These are phyloP conservation scores for Leccinum angustisporum DNA, from an alignment of 1,284 basidiomycete species.

Conservation along the genomic window DNA sequence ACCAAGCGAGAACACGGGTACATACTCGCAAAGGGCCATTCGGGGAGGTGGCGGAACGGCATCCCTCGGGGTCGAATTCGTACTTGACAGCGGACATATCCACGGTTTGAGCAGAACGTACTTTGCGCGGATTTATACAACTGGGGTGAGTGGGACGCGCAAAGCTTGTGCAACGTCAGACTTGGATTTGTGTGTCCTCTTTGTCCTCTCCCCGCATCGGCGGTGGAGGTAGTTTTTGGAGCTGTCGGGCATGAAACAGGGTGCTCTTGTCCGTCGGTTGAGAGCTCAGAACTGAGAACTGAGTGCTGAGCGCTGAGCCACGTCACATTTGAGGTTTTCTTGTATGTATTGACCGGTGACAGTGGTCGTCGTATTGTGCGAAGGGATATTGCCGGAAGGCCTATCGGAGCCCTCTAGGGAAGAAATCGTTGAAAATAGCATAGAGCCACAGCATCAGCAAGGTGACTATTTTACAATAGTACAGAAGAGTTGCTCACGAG, in stretches of 20 bases:
- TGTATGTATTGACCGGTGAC: not conserved
- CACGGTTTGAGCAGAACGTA: conserved; percentile 15
- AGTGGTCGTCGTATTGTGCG: too few species aligned
- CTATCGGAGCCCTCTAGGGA: not conserved
- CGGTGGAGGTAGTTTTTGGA: not conserved
- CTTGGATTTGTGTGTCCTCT: not conserved
- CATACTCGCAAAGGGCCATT: conserved; percentile 64
- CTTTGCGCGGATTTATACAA: not conserved
- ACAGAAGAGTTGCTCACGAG: too few species aligned
- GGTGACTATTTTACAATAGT: not conserved
- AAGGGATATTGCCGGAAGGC: not conserved
- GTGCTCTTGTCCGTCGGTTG: too few species aligned
- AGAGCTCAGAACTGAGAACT: too few species aligned
- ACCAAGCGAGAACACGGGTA: conserved; percentile 74
- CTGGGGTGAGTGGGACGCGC: not conserved
- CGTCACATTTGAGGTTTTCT: not conserved
- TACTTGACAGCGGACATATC: conserved; percentile 18
- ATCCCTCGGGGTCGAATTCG: conserved; percentile 58
- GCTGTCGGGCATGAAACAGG: too few species aligned
- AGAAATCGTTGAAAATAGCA: not conserved
- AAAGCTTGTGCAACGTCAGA: not conserved
- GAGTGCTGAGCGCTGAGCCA: too few species aligned
- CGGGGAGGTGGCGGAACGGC: conserved; percentile 68
- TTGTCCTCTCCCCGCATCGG: not conserved
- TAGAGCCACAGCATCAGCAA: not conserved